Evolutionary conservation across 768 basidiomycete genomes (phyloP), one percentile per base, ranked within the genome.

Genomic region (Mycena leptocephala): DNA sequence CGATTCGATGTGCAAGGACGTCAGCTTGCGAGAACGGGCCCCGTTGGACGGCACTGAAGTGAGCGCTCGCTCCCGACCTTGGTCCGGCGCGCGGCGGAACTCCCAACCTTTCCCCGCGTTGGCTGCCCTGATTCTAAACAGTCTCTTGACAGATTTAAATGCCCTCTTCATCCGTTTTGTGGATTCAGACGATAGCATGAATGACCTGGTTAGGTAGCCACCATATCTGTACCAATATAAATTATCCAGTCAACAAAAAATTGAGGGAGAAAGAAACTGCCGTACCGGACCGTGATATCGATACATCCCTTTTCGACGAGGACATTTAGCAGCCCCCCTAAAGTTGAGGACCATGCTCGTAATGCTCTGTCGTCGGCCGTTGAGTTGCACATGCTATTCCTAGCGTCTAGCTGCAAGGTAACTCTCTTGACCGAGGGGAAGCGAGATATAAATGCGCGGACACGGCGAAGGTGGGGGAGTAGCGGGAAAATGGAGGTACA

Each of bases 351-450:
- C 77, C 77, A 78, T 24, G 74, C 77, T 1, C 77, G 77, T 4
- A 78, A 41, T 4, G 77, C 74, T 26, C 43, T 64, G 62, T 78
- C 77, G 66, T 78, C 77, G 5, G 74, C 77, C 18, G 59, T 35
- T 3, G 70, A 18, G 24, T 78, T 78, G 61, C 77, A 78, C 66
- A 68, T 59, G 62, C 77, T 78, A 35, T 71, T 78, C 14, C 70
- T 32, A 20, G 61, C 66, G 24, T 78, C 77, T 2, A 78, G 70
- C 46, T 78, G 74, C 41, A 78, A 28, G 10, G 66, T 75, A 20
- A 75, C 74, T 18, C 67, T 30, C 24, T 32, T 43, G 59, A 78
- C 65, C 30, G 77, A 75, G 20, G 74, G 59, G 43, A 78, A 72
- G 10, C 70, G 63, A 8, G 66, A 58, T 18, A 78, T 55, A 37